Percentiles rank a stretch among this genome's conserved stretches.
phyloP scores from a whole-genome alignment of 306 rosid species.

The Cotoneaster glaucophyllus region DNA sequence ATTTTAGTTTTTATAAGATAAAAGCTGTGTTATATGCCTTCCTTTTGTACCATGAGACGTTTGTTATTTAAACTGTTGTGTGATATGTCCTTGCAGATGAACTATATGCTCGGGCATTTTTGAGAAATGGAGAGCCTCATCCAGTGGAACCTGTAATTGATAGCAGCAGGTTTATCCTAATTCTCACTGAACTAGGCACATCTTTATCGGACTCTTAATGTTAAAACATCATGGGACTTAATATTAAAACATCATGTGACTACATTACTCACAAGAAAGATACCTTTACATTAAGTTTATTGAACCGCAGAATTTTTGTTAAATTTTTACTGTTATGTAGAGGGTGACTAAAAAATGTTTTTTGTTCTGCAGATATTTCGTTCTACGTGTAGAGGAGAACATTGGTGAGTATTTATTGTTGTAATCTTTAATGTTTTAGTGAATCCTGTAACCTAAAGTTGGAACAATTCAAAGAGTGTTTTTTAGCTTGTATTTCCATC shows the following conservation, averaged over 20 bases:
- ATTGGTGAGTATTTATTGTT: conserved; percentile 55
- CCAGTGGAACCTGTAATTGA: conserved; percentile 97
- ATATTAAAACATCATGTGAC: not conserved
- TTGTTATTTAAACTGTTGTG: not conserved
- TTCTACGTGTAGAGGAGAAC: conserved; percentile 94
- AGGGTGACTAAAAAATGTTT: conserved; percentile 8
- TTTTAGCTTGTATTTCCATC: not conserved
- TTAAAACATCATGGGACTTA: not conserved
- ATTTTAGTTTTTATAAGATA: conserved; percentile 15
- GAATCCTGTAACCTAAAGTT: not conserved
- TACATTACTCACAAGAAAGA: not conserved
- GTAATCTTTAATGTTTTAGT: conserved; percentile 2
- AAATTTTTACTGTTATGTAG: conserved; percentile 5
- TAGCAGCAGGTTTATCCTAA: conserved; percentile 84
- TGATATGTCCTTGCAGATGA: conserved; percentile 55
- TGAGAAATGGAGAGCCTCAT: conserved; percentile 89
- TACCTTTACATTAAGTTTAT: not conserved
- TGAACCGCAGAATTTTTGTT: not conserved
- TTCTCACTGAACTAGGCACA: not conserved
- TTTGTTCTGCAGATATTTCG: conserved; percentile 73
- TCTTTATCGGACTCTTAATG: not conserved
- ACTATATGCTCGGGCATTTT: conserved; percentile 93
- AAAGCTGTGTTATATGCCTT: not conserved
- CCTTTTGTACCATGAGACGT: conserved; percentile 1
- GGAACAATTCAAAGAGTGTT: not conserved